Percentiles rank a stretch among this genome's conserved stretches.
Evolutionary conservation across 805 yeast species (phyloP).

Genomic region (Teunomyces cretensis): DNA sequence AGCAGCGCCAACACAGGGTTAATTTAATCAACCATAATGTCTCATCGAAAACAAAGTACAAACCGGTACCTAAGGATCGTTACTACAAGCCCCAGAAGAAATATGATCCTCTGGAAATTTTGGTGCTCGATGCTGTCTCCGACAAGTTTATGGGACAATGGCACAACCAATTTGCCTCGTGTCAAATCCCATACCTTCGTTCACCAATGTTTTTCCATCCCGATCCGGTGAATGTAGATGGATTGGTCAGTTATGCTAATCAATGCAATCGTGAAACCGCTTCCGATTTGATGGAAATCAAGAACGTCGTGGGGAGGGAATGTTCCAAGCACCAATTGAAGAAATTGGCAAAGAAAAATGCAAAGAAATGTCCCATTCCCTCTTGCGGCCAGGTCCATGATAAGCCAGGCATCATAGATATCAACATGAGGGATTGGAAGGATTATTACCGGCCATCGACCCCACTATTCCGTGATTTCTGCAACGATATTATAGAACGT

Average conservation of each 20-base stretch:
- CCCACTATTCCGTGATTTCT: constrained; percentile 37
- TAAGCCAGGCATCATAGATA: constrained; percentile 35
- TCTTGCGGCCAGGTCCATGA: constrained; percentile 21
- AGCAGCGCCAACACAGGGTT: constrained; percentile 29
- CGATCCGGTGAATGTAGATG: constrained; percentile 46
- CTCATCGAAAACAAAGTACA: constrained; percentile 12
- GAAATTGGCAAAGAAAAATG: constrained; percentile 20
- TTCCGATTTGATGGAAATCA: constrained; percentile 38
- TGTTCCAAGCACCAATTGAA: constrained; percentile 43
- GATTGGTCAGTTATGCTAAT: constrained; percentile 41
- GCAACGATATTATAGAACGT: constrained; percentile 31
- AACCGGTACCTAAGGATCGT: constrained; percentile 9
- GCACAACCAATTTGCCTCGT: constrained; percentile 42
- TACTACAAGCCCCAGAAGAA: constrained; percentile 13
- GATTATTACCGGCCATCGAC: constrained; percentile 48
- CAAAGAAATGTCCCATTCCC: constrained; percentile 17
- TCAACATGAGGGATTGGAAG: constrained; percentile 44
- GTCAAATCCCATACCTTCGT: constrained; percentile 42
- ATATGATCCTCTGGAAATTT: constrained; percentile 26
- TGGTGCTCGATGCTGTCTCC: constrained; percentile 36
- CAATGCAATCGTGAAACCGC: constrained; percentile 24
- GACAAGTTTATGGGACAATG: constrained; percentile 42
- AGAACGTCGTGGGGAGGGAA: constrained; percentile 45
- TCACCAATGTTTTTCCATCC: constrained; percentile 51
- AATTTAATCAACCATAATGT: constrained; percentile 19